phyloP scores from a whole-genome alignment of 805 yeast species.

The Sugiyamaella boreocaroliniensis region DNA sequence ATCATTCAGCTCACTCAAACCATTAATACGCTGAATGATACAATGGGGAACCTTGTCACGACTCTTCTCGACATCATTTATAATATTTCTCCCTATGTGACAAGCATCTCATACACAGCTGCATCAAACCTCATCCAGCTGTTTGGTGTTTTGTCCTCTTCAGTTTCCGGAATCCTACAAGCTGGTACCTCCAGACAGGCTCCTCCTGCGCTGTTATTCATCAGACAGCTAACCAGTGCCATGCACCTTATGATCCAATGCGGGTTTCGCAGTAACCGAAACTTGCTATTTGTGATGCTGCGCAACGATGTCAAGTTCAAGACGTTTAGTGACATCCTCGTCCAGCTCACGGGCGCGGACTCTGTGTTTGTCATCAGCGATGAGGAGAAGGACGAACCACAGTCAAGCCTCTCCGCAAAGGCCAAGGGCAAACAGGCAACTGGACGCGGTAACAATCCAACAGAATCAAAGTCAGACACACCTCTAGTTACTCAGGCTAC shows the following conservation, averaged over 20 bases:
- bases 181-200: neutral
- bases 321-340: neutral
- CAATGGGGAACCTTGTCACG: constrained; percentile 20
- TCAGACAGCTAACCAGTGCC: constrained; percentile 19
- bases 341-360: neutral
- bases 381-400: neutral
- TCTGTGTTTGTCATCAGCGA: neutral
- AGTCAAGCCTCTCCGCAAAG: constrained; percentile 1
- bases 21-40: constrained; percentile 12
- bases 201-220: constrained; percentile 4
- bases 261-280: constrained; percentile 23
- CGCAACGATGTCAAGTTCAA: constrained; percentile 18
- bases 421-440: constrained; percentile 7
- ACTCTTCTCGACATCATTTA: constrained; percentile 25
- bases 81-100: constrained; percentile 28
- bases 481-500: neutral
- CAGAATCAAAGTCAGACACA: neutral
- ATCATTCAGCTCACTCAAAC: constrained; percentile 18
- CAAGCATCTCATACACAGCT: constrained; percentile 24
- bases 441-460: neutral
- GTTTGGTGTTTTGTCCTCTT: constrained; percentile 16
- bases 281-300: constrained; percentile 23
- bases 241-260: constrained; percentile 21
- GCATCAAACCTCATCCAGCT: constrained; percentile 26
- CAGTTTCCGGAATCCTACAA: neutral